Evolutionary conservation across 2,329 filamentous ascomycete species (phyloP).

Genomic region (Aspergillus vadensis): DNA sequence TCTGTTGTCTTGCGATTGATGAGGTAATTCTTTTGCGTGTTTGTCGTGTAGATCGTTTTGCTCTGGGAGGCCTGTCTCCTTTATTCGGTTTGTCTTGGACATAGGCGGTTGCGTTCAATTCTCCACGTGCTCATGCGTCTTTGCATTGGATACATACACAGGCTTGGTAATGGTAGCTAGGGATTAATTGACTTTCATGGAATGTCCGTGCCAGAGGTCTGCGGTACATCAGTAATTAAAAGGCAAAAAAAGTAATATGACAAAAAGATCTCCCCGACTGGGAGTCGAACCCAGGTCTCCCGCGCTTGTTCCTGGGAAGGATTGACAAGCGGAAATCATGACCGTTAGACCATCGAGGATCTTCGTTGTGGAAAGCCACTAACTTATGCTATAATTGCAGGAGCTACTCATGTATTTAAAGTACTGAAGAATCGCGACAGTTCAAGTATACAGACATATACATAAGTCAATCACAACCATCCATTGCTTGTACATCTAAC

Average conservation of each 20-base stretch:
- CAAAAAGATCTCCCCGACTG: conserved; percentile 8
- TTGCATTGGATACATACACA: conserved; percentile 4
- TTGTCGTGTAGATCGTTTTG: conserved; percentile 7
- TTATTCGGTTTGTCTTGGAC: conserved; percentile 5
- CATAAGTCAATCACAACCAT: too few species aligned
- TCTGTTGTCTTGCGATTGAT: neutral
- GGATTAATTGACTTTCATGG: neutral
- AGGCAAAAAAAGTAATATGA: neutral
- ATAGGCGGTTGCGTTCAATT: neutral
- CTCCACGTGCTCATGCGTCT: neutral
- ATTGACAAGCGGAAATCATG: conserved; percentile 13
- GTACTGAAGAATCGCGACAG: too few species aligned
- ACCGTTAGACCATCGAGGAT: conserved; percentile 12
- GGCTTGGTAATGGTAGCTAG: neutral
- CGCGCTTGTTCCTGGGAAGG: neutral
- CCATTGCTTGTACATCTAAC: too few species aligned
- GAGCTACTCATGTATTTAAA: too few species aligned
- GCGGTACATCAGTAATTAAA: neutral
- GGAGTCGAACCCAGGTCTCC: conserved; percentile 13
- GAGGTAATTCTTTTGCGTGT: neutral
- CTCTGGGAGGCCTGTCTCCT: neutral
- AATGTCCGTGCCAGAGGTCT: neutral
- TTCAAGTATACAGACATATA: too few species aligned
- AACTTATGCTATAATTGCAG: too few species aligned
- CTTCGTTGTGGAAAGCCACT: too few species aligned